Evolutionary conservation across 805 yeast genomes (phyloP).

Genomic region (Starmerella vaccinii): DNA sequence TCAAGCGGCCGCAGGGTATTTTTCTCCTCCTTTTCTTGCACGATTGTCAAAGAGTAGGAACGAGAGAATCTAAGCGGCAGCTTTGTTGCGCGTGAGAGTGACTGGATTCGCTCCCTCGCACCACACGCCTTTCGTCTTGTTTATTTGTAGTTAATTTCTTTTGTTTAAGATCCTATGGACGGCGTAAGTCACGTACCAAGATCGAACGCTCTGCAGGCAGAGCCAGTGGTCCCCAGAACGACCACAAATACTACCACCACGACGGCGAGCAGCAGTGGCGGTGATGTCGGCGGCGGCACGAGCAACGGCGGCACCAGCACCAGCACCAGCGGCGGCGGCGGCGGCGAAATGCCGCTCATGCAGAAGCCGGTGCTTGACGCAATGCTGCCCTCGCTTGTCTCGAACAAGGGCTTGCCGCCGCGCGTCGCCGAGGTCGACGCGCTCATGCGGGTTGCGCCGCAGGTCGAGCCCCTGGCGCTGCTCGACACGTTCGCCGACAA

Average conservation of each 20-base stretch:
- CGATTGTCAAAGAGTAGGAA: background rate
- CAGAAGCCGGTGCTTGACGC: background rate
- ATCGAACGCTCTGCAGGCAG: conserved; percentile 8
- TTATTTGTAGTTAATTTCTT: conserved; percentile 12
- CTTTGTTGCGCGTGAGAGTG: conserved; percentile 2
- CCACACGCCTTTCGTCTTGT: conserved; percentile 6
- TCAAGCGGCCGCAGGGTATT: background rate
- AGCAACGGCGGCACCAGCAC: background rate
- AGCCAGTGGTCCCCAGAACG: background rate
- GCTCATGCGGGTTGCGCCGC: background rate
- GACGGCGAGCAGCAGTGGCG: too few relatives aligned
- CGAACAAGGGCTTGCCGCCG: background rate
- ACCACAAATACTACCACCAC: too few relatives aligned
- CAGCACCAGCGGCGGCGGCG: too few relatives aligned
- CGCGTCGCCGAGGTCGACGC: conserved; percentile 3
- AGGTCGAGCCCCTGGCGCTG: background rate
- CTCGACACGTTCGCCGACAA: conserved; percentile 5
- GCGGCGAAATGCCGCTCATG: background rate
- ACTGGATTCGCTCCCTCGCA: background rate
- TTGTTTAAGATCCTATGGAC: conserved; percentile 9
- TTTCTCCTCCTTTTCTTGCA: background rate
- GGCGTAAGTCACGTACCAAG: conserved; percentile 7
- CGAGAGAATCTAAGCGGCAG: background rate
- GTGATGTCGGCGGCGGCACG: too few relatives aligned
- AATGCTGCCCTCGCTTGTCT: conserved; percentile 1